Base-by-base conservation (phyloP, 306 rosid genomes). In the Alnus rubra region DNA sequence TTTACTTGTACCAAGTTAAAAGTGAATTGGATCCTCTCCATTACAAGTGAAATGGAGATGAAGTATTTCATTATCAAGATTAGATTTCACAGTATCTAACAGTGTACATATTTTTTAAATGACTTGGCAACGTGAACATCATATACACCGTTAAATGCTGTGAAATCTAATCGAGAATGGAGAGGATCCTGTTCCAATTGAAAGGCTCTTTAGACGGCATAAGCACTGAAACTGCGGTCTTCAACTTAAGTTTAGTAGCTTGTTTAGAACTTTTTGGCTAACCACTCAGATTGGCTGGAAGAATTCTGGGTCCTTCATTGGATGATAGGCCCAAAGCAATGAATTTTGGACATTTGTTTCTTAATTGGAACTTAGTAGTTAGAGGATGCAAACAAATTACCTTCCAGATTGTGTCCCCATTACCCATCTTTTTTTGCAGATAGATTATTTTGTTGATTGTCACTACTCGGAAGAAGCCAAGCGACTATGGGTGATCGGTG, bases 361-460 rank as follows among this genome's bases (percentile, higher is more conserved):
- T 6, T 65, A 39, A 65, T 65, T 3, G 12, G 28, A 39, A 9
- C 11, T 30, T 30, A 31, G 5, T 4, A 14, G 4, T 62, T 31
- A 31, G 28, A 62, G 69, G 28, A 62, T 58, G 64, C 69, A 62
- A 31, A 31, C 14, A 7, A 15, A 35, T 63, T 33, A 44, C 2
- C 69, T 63, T 33, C 69, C 47, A 65, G 50, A 65, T 37, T 16
- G 12, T 8, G 49, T 14, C 7, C 58, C 56, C 12, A 35, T 78
- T 78, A 64, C 68, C 37, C 51, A 16, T 15, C 19, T 78, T 7
- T 14, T 75, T 79, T 86, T 60, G 83, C 89, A 95, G 99, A 89
- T 95, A 75, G 96, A 93, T 80, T 95, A 91, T 78, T 87, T 95
- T 77, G 92, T 91, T 82, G 97, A 93, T 82, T 95, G 99, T 71